phyloP scores from a whole-genome alignment of 1,284 basidiomycete genomes.

The Austroboletus olivaceoglutinosus region DNA sequence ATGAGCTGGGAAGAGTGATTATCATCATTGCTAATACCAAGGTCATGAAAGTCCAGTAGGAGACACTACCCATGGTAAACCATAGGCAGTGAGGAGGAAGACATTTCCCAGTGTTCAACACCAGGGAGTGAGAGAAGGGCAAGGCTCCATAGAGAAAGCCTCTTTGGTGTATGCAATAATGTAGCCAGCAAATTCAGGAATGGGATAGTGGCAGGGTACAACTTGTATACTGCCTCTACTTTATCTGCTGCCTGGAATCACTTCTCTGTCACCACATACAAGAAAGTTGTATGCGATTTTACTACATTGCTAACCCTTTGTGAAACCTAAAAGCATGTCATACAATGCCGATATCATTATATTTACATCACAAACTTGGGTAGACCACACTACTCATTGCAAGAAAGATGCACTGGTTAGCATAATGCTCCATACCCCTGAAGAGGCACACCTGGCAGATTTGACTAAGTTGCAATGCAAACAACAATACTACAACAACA shows the following conservation, averaged over 20 bases:
- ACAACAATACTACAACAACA: too few species aligned
- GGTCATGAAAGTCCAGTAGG: too few species aligned
- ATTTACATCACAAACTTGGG: constrained; percentile 67
- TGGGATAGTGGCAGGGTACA: constrained; percentile 86
- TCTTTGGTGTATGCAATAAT: constrained; percentile 76
- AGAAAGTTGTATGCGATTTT: constrained; percentile 86
- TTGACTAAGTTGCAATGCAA: too few species aligned
- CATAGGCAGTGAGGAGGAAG: too few species aligned
- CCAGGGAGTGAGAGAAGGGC: too few species aligned
- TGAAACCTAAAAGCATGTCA: constrained; percentile 85
- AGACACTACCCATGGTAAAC: too few species aligned
- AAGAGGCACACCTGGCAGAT: too few species aligned
- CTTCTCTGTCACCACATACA: constrained; percentile 62
- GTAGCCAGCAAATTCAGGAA: constrained; percentile 84
- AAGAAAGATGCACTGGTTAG: constrained; percentile 83
- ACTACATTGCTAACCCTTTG: constrained; percentile 81
- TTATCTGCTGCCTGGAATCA: constrained; percentile 70
- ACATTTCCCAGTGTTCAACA: too few species aligned
- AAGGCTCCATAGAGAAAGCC: constrained; percentile 42
- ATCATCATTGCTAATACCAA: too few species aligned
- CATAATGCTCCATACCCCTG: too few species aligned
- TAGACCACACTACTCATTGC: constrained; percentile 85
- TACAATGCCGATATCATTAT: constrained; percentile 81
- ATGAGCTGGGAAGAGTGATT: too few species aligned
- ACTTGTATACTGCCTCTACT: constrained; percentile 73